These are phyloP conservation scores for Trichophyton schoenleinii DNA, from an alignment of 2,329 filamentous ascomycete species.

Conservation along the genomic window DNA sequence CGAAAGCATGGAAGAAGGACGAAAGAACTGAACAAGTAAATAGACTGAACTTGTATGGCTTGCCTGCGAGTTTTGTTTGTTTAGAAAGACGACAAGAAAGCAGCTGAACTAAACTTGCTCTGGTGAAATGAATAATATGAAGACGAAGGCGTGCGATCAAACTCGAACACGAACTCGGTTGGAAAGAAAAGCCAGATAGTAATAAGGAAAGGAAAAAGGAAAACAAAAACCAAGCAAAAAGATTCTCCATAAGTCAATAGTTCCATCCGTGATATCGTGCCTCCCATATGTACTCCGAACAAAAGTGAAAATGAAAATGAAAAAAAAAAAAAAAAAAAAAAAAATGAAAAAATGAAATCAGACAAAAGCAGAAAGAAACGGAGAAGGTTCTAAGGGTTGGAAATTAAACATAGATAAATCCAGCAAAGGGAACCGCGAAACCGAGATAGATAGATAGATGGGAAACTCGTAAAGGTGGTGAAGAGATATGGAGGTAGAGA, in stretches of 20 bases:
- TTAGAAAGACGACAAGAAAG: background rate
- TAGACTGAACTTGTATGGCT: background rate
- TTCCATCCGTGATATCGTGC: constrained; percentile 13
- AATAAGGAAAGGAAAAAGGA: constrained; percentile 4
- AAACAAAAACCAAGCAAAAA: background rate
- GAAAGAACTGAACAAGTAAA: background rate
- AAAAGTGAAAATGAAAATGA: background rate
- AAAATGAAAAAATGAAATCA: background rate
- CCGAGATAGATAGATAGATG: background rate
- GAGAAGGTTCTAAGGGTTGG: background rate
- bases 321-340: constrained; percentile 4
- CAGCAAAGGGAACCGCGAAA: background rate
- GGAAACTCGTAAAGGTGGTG: background rate
- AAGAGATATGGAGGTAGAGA: background rate
- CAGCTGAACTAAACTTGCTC: constrained; percentile 2
- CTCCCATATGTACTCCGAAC: constrained; percentile 8
- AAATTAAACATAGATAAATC: background rate
- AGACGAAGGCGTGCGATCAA: constrained; percentile 10
- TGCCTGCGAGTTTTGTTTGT: constrained; percentile 1
- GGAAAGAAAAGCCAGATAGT: constrained; percentile 5
- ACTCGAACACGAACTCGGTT: constrained; percentile 6
- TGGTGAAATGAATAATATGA: background rate
- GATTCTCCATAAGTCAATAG: constrained; percentile 11
- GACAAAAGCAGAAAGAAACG: background rate
- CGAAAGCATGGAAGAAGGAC: background rate